Conservation (phyloP, 176 grass and related monocot genomes). For the Olyra latifolia region DNA sequence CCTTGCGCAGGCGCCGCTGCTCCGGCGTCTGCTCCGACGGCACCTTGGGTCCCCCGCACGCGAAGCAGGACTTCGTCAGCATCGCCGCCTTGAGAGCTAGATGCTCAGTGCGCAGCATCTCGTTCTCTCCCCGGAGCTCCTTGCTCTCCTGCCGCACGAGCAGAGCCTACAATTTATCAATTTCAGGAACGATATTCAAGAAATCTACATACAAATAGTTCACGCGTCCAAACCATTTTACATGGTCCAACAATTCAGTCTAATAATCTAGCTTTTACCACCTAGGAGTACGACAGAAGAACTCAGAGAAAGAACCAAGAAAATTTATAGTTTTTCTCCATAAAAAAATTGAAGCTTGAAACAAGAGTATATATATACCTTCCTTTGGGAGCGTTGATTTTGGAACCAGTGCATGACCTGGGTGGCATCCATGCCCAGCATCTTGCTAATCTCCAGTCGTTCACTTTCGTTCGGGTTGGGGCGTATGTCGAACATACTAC, state of each 20-base stretch:
- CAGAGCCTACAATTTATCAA: not conserved
- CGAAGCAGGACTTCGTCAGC: not conserved
- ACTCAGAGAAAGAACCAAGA: too few relatives aligned
- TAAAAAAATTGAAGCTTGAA: too few relatives aligned
- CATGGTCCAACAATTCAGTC: too few relatives aligned
- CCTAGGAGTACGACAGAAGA: too few relatives aligned
- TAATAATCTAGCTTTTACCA: too few relatives aligned
- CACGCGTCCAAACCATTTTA: too few relatives aligned
- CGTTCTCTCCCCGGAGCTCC: not conserved
- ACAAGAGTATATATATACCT: not conserved
- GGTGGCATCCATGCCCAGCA: not conserved
- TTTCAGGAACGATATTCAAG: too few relatives aligned
- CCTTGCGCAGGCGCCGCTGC: not conserved
- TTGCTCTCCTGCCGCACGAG: not conserved
- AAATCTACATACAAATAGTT: too few relatives aligned
- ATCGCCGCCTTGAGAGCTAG: not conserved
- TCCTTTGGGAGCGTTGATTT: constrained; percentile 6
- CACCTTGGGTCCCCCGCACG: not conserved
- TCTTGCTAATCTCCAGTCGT: not conserved
- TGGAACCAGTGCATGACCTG: constrained; percentile 46
- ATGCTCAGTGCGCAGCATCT: not conserved
- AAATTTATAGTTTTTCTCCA: too few relatives aligned
- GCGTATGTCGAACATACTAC: not conserved
- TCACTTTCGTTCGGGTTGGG: not conserved
- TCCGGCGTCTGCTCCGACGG: not conserved